Evolutionary conservation across 106 monocot genomes (phyloP).

Genomic region (Dactylorhiza incarnata): DNA sequence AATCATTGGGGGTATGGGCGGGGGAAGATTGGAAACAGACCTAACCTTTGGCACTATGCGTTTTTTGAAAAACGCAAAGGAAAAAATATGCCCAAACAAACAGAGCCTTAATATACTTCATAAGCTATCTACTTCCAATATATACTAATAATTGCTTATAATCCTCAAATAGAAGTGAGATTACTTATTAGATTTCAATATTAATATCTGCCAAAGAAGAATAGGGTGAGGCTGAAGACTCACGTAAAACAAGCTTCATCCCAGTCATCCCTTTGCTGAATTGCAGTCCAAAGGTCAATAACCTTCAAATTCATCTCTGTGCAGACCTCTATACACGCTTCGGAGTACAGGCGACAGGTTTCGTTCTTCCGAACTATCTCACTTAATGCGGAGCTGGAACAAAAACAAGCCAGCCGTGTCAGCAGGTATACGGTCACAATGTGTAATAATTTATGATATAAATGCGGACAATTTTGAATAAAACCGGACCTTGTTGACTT

Average conservation of each 20-base stretch:
- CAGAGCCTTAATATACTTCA: no score
- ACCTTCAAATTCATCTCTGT: conserved; percentile 66
- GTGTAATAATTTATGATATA: not conserved
- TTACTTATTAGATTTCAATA: no score
- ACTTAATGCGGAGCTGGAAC: conserved; percentile 22
- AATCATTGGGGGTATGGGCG: no score
- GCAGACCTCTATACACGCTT: conserved; percentile 70
- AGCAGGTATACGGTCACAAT: not conserved
- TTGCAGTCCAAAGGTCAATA: conserved; percentile 62
- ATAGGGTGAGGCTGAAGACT: conserved; percentile 14
- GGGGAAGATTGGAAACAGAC: no score
- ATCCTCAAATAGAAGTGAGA: no score
- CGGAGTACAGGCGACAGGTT: conserved; percentile 53
- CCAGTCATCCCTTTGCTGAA: conserved; percentile 69
- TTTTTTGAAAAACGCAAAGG: no score
- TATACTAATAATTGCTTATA: no score
- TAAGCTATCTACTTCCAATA: no score
- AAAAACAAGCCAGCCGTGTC: not conserved
- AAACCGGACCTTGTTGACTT: conserved; percentile 26
- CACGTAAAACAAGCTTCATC: conserved; percentile 62
- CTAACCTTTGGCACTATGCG: no score
- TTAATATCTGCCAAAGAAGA: not conserved
- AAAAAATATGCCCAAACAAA: no score
- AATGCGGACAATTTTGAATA: not conserved
- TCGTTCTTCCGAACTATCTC: conserved; percentile 62